A percentile compares a stretch with the other conserved stretches of the same genome.
Evolutionary conservation across 768 basidiomycete genomes (phyloP).

Genomic region (Imleria badia): DNA sequence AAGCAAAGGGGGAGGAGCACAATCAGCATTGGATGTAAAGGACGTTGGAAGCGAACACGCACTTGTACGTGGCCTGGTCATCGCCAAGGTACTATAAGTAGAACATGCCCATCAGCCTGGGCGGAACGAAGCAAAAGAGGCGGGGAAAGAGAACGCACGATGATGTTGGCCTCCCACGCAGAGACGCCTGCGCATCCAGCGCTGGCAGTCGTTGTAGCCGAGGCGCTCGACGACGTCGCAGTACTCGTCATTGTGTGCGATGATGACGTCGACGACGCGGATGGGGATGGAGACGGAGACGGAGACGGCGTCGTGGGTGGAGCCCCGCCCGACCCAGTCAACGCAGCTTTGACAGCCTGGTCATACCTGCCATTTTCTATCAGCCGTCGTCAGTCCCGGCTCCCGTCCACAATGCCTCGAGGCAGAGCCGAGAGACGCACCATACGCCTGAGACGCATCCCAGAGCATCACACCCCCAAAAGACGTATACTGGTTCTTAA

Average conservation of each 20-base stretch:
- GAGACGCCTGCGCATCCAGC: conserved; percentile 42
- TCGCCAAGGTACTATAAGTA: conserved; percentile 45
- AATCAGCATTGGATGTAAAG: no score
- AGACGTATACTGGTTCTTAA: conserved; percentile 38
- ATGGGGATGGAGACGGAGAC: background rate
- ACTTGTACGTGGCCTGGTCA: conserved; percentile 41
- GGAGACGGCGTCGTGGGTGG: conserved; percentile 1
- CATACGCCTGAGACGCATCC: conserved; percentile 47
- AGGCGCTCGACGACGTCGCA: background rate
- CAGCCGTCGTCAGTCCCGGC: background rate
- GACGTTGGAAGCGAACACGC: conserved; percentile 8
- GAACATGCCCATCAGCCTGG: background rate
- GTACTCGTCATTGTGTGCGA: conserved; percentile 7
- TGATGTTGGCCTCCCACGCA: conserved; percentile 38
- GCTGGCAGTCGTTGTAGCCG: conserved; percentile 10
- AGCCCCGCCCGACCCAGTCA: conserved; percentile 22
- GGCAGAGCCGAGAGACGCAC: conserved; percentile 19
- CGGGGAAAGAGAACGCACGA: conserved; percentile 35
- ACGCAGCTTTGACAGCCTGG: conserved; percentile 40
- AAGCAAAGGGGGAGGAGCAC: no score
- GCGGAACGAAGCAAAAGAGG: background rate
- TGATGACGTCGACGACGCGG: background rate
- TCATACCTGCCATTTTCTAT: conserved; percentile 46
- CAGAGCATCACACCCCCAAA: conserved; percentile 47
- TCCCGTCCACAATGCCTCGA: background rate